A percentile compares a stretch with the other conserved stretches of the same genome.
Evolutionary conservation across 139 green algal genomes (phyloP).

Genomic region (Coelastrella sp.): DNA sequence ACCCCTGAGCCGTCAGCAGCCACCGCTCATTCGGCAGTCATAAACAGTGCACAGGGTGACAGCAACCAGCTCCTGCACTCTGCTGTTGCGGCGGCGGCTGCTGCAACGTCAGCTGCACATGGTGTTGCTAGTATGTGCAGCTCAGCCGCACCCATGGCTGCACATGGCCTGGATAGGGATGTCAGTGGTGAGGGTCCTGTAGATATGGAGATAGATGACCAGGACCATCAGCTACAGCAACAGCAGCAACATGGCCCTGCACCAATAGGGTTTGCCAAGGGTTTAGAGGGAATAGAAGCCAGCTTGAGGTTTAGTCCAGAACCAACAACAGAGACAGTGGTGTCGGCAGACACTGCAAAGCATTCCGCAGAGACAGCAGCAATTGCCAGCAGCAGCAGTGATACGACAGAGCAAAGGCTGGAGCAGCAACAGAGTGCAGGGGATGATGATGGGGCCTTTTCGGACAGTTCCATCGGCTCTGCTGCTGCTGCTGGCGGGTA

Average conservation of each 20-base stretch:
- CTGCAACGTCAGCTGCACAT: neutral
- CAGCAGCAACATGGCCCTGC: neutral
- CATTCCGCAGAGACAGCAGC: neutral
- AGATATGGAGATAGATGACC: constrained; percentile 21
- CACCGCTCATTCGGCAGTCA: neutral
- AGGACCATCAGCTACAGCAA: neutral
- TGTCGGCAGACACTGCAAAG: neutral
- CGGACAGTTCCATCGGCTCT: neutral
- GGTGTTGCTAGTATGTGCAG: neutral
- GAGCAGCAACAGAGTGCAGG: neutral
- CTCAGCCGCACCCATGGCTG: neutral
- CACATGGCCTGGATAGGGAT: too few relatives aligned
- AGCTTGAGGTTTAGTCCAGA: neutral
- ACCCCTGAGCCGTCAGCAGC: neutral
- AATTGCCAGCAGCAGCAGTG: neutral
- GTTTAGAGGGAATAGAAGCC: neutral
- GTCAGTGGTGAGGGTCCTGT: neutral
- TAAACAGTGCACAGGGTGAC: neutral
- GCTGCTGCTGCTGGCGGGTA: neutral
- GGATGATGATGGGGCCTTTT: neutral
- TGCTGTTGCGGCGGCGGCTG: neutral
- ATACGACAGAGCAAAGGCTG: too few relatives aligned
- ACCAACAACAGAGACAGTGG: neutral
- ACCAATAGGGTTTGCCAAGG: constrained; percentile 8
- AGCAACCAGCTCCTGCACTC: neutral